phyloP scores from a whole-genome alignment of 139 green algal genomes.

The Chlamydomonas incerta region DNA sequence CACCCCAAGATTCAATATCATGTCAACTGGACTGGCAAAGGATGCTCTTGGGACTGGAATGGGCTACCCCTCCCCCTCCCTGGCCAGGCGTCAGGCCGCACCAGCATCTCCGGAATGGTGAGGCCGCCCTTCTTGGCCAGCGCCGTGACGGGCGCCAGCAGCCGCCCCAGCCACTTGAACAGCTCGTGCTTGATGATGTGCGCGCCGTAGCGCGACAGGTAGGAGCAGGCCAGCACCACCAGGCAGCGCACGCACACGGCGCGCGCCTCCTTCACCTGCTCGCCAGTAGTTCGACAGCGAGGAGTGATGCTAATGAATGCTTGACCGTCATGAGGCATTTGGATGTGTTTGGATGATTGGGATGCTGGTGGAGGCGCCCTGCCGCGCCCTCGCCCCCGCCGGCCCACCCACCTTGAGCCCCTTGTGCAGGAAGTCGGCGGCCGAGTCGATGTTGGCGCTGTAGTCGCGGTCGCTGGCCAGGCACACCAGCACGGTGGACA shows the following conservation, averaged over 20 bases:
- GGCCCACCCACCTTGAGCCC: conserved; percentile 52
- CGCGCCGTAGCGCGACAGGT: conserved; percentile 55
- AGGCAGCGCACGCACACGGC: conserved; percentile 58
- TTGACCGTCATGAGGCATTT: too few relatives aligned
- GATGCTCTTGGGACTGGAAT: too few relatives aligned
- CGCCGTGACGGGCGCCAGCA: conserved; percentile 61
- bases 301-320: too few relatives aligned
- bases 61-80: too few relatives aligned
- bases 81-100: conserved; percentile 7
- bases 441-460: conserved; percentile 58
- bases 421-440: conserved; percentile 77
- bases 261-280: conserved; percentile 67
- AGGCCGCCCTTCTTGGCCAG: conserved; percentile 69
- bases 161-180: conserved; percentile 67
- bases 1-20: too few relatives aligned
- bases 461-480: conserved; percentile 71
- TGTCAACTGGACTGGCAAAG: not conserved
- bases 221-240: conserved; percentile 53
- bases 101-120: conserved; percentile 62
- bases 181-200: conserved; percentile 41
- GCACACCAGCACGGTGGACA: conserved; percentile 84
- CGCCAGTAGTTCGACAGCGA: too few relatives aligned
- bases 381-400: too few relatives aligned
- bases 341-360: too few relatives aligned
- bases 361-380: too few relatives aligned